Base-by-base conservation (phyloP, 2,329 filamentous ascomycete genomes). In the Epicoccum nigrum region DNA sequence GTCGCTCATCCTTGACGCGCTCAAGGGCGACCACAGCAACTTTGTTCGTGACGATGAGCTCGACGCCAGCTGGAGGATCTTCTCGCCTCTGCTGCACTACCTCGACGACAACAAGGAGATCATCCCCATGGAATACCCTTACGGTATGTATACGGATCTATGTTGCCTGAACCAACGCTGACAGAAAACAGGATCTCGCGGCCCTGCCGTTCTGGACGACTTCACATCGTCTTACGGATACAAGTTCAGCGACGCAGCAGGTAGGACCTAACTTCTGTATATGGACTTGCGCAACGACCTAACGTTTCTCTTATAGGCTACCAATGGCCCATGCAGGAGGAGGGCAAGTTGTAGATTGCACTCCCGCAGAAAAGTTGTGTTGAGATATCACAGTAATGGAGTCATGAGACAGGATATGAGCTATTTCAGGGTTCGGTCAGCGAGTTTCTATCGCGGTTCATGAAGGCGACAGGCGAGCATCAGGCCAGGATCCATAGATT, bases 1-100 rank as follows among this genome's bases (percentile, higher is more conserved):
- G 78, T 97, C 92, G 49, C 82, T 99, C 64, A 97, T 99, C 64
- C 84, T 99, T 51, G 94, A 99, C 75, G 94, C 93, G 64, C 83
- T 99, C 68, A 99, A 99, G 86, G 94, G 94, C 56, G 94, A 99
- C 73, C 94, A 99, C 83, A 97, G 92, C 77, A 99, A 99, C 86
- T 99, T 99, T 39, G 73, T 75, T 31, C 70, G 73, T 64, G 73
- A 75, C 56, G 73, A 75, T 71, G 94, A 99, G 80, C 84, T 99
- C 23, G 94, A 99, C 70, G 92, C 94, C 54, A 94, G 89, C 79
- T 99, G 94, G 94, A 91, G 92, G 76, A 95, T 99, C 76, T 99
- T 99, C 79, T 96, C 92, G 2, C 94, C 94, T 63, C 87, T 99
- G 30, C 83, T 99, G 58, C 93, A 99, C 81, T 99, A 99, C 79